Evolutionary conservation across 2,329 filamentous ascomycete species (phyloP).

Genomic region (Penicillium corylophilum): DNA sequence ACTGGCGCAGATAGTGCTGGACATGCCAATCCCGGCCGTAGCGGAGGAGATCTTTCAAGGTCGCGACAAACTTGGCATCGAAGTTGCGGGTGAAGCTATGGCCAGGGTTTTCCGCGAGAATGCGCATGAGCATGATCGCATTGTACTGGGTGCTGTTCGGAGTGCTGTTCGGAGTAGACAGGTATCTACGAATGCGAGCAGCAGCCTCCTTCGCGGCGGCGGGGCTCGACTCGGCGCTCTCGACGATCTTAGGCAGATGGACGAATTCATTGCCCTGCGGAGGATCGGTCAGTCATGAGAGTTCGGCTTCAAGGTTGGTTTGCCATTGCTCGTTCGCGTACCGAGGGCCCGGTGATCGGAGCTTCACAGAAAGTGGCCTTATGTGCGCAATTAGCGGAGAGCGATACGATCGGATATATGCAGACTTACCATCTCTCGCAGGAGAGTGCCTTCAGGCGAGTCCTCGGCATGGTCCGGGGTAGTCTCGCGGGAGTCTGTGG

Average conservation of each 20-base stretch:
- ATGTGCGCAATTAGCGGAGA: conserved; percentile 5
- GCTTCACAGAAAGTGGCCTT: conserved; percentile 86
- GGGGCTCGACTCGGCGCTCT: conserved; percentile 89
- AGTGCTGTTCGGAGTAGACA: conserved; percentile 67
- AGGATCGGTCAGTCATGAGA: not conserved
- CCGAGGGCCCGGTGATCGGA: conserved; percentile 54
- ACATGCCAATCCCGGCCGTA: conserved; percentile 71
- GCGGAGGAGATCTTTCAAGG: conserved; percentile 72
- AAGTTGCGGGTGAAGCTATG: conserved; percentile 86
- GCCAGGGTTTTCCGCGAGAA: conserved; percentile 88
- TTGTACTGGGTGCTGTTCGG: conserved; percentile 84
- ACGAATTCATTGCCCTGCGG: conserved; percentile 81
- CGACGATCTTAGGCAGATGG: conserved; percentile 89
- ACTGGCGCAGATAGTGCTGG: conserved; percentile 83
- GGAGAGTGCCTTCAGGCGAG: conserved; percentile 40
- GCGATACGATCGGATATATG: not conserved
- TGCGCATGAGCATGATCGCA: conserved; percentile 90
- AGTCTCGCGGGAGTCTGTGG: conserved; percentile 25
- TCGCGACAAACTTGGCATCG: conserved; percentile 77
- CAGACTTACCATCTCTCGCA: conserved; percentile 41
- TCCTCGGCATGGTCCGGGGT: conserved; percentile 31
- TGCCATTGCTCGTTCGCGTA: conserved; percentile 30
- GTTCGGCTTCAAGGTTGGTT: not conserved
- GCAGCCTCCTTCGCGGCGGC: conserved; percentile 79
- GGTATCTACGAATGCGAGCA: conserved; percentile 74